Base-by-base conservation (phyloP, 148 eudicot species). In the Camellia sinensis region DNA sequence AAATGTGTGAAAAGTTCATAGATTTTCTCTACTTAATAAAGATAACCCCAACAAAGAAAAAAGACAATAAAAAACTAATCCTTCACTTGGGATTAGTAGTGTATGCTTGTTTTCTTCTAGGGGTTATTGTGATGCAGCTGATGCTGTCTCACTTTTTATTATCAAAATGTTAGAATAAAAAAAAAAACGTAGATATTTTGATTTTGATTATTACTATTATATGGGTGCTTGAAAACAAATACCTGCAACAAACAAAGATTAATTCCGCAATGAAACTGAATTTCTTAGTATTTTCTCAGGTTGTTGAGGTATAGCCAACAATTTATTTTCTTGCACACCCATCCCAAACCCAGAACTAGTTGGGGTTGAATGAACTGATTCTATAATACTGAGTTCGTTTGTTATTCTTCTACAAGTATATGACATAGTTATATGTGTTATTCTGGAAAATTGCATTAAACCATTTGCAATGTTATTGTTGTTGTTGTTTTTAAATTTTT, bases 361-460 rank as follows among this genome's bases (percentile, higher is more conserved):
- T 19, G 53, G 11, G 8, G 44, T 75, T 75, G 40, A 54, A 60
- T 44, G 78, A n/a, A 29, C 37, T 61, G 79, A 65, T 63, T 43
- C 12, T 61, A 1, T 62, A 43, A 5, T 22, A 3, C 0, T 63
- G 2, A 12, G 40, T 13, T 1, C 52, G 6, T 48, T 48, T 5
- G 52, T 18, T 61, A 4, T 5, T 1, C 5, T 9, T 21, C 10
- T 53, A 9, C 45, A 4, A 41, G 5, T 45, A n/a, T 11, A 44
- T 14, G 61, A 61, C 22, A 14, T 29, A 53, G 45, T 22, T 12
- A 6, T 64, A 29, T 50, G 6, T 22, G 5, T 19, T 64, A 18
- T 18, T 13, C 44, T 41, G 13, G 29, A 17, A 63, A 75, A 71
- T 43, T 50, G 6, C n/a, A 5, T 8, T 43, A 15, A 43, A 48